Evolutionary conservation across 2,329 filamentous ascomycete species (phyloP), one percentile per base, ranked within the genome.

Genomic region (Xylariaceae sp.): DNA sequence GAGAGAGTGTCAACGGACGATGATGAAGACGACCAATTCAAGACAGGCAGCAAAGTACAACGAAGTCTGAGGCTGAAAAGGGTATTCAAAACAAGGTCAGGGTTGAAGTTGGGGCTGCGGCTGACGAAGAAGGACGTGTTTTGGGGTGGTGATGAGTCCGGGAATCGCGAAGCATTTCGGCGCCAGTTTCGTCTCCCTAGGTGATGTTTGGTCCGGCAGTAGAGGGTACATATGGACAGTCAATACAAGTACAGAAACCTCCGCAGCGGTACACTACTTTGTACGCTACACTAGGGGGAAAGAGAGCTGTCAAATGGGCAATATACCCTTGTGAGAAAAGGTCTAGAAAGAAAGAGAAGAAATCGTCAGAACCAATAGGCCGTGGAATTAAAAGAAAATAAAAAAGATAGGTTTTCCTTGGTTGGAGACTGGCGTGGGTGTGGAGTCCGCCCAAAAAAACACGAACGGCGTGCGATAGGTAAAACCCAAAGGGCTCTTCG

Each of bases 91-190:
- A 30, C 23, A 30, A 51, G 15, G 51, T 54, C 47, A 35, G 11
- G 54, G 54, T 54, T 55, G 61, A 58, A 39, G 64, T 55, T 67
- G 58, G 52, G 49, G 65, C 56, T 67, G 66, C 58, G 51, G 60
- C 56, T 65, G 65, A 45, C 51, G 55, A 57, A 51, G 55, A 60
- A 56, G 63, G 60, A 64, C 65, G 56, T 66, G 64, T 59, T 62
- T 64, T 57, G 62, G 66, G 62, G 60, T 66, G 56, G 58, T 66
- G 53, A 64, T 58, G 23, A 60, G 63, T 61, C 55, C 64, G 62
- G 64, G 62, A 63, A 68, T 65, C 65, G 65, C 65, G 62, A 71
- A 72, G 70, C 71, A 72, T 72, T 65, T 71, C 71, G 71, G 68
- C 69, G 69, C 69, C 67, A 69, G 64, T 65, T 30, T 30, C 62